Evolutionary conservation across 108 stramenopile species (phyloP).

Genomic region (Cyclostephanos tholiformis): DNA sequence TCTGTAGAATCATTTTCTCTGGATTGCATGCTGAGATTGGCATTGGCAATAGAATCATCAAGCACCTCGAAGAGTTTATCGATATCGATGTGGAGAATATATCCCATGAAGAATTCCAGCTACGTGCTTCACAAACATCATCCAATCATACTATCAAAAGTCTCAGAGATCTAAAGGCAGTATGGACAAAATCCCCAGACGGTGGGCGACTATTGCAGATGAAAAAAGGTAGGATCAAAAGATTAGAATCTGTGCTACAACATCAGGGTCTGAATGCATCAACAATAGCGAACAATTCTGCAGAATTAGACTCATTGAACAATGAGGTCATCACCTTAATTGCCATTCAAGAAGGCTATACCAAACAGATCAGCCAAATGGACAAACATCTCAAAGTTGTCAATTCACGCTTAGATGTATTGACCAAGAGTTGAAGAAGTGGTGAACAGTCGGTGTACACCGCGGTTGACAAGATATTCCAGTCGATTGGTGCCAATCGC

Average conservation of each 20-base stretch:
- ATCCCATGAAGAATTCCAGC: conserved; percentile 1
- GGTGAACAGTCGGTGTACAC: conserved; percentile 2
- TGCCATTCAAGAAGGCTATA: background rate
- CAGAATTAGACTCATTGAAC: background rate
- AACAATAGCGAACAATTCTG: background rate
- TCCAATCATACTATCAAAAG: background rate
- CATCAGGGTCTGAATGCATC: background rate
- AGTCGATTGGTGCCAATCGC: too few species aligned
- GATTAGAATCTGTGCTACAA: background rate
- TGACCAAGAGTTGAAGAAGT: background rate
- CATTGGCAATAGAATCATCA: conserved; percentile 1
- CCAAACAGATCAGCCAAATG: background rate
- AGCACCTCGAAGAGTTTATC: background rate
- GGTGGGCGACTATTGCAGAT: background rate
- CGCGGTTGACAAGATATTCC: background rate
- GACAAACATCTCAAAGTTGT: background rate
- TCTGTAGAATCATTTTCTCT: background rate
- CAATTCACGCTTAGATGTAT: background rate
- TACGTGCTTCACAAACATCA: background rate
- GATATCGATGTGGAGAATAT: background rate
- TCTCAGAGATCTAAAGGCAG: background rate
- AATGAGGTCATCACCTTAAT: background rate
- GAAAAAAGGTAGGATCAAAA: background rate
- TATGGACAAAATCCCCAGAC: too few species aligned
- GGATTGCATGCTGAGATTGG: background rate